Evolutionary conservation across 306 rosid genomes (phyloP).

Genomic region (Corylus americana): DNA sequence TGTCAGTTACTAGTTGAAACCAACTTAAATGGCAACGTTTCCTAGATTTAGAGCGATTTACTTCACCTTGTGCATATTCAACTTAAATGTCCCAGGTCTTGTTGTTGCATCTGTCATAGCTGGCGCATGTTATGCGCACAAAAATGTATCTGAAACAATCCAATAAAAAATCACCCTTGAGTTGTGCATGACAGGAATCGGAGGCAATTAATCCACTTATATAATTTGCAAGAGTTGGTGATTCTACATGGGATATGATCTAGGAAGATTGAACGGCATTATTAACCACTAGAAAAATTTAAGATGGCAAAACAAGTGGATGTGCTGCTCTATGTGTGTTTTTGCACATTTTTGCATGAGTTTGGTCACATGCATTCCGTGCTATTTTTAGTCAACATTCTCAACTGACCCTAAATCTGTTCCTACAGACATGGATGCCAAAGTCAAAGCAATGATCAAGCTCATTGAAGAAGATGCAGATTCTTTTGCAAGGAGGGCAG

Average conservation of each 20-base stretch:
- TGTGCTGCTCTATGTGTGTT: background rate
- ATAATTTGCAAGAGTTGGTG: background rate
- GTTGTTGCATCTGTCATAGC: background rate
- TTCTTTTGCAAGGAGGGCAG: constrained; percentile 99
- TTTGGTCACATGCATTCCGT: background rate
- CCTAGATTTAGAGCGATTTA: background rate
- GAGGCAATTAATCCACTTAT: background rate
- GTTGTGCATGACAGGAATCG: background rate
- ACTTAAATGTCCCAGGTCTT: background rate
- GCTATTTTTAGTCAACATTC: constrained; percentile 1
- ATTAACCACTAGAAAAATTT: background rate
- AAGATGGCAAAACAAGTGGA: background rate
- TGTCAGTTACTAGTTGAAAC: background rate
- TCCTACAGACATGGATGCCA: constrained; percentile 88
- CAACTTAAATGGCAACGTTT: background rate
- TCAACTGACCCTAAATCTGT: constrained; percentile 22
- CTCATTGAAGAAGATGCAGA: constrained; percentile 99
- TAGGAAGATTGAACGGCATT: background rate
- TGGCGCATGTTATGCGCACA: background rate
- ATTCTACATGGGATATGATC: background rate
- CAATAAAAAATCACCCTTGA: background rate
- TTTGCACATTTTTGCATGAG: background rate
- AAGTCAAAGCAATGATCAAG: constrained; percentile 97
- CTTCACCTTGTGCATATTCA: background rate
- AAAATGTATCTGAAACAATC: background rate